These are phyloP conservation scores for Exophiala dermatitidis DNA, from an alignment of 2,329 filamentous ascomycete genomes.

Conservation along the genomic window DNA sequence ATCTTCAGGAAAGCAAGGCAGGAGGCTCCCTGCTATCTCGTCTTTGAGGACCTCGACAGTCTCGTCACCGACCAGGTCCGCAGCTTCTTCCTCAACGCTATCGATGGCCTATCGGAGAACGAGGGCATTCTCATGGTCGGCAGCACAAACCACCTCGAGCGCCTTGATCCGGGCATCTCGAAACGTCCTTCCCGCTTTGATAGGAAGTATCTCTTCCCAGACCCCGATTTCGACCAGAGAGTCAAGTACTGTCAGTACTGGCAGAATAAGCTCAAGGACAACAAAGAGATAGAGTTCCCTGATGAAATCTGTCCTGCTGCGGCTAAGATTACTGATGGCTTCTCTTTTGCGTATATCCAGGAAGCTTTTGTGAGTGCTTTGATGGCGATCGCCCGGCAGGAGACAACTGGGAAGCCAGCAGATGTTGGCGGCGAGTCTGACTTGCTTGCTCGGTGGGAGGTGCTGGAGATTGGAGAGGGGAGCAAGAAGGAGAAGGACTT, in stretches of 20 bases:
- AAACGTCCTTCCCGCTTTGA: constrained; percentile 44
- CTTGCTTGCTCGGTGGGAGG: constrained; percentile 13
- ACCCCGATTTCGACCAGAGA: constrained; percentile 35
- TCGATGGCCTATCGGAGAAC: constrained; percentile 37
- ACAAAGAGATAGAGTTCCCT: constrained; percentile 34
- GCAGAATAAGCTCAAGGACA: constrained; percentile 30
- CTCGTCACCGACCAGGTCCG: constrained; percentile 33
- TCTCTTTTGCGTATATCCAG: constrained; percentile 43
- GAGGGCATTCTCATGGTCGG: constrained; percentile 40
- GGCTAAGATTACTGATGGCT: constrained; percentile 39
- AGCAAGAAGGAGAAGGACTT: constrained; percentile 28
- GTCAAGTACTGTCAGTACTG: constrained; percentile 41
- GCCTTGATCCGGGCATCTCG: constrained; percentile 36
- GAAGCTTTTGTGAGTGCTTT: constrained; percentile 39
- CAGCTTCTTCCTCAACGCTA: constrained; percentile 39
- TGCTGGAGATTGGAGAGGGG: constrained; percentile 13
- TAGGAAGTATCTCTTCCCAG: constrained; percentile 41
- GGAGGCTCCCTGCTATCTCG: constrained; percentile 36
- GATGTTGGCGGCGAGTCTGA: not conserved
- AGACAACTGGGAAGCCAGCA: not conserved
- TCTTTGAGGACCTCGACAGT: constrained; percentile 39
- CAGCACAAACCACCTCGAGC: constrained; percentile 34
- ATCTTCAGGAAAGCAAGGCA: constrained; percentile 34
- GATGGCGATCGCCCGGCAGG: constrained; percentile 30
- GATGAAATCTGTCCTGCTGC: constrained; percentile 35